A percentile compares a stretch with the other conserved stretches of the same genome.
phyloP scores from a whole-genome alignment of 768 basidiomycete species.

The Sarcodon aspratus region DNA sequence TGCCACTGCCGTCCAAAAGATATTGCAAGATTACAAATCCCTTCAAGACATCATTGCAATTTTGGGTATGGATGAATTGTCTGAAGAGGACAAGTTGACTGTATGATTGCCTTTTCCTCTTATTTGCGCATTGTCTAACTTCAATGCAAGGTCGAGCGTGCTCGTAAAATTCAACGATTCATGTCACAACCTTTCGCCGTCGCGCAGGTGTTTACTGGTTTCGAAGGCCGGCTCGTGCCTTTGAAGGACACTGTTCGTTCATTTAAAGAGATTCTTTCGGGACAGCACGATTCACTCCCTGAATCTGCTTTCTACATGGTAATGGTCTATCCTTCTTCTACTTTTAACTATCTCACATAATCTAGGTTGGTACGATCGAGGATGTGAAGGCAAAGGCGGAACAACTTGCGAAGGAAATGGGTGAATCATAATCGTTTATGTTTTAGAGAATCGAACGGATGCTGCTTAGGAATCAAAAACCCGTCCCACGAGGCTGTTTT shows the following conservation, averaged over 20 bases:
- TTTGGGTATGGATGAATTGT: slow-evolving; percentile 99
- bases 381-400: slow-evolving; percentile 97
- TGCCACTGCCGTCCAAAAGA: slow-evolving; percentile 95
- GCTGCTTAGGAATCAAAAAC: too few species aligned
- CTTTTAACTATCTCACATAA: slow-evolving; percentile 2
- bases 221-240: slow-evolving; percentile 93
- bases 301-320: slow-evolving; percentile 99
- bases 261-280: slow-evolving; percentile 96
- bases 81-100: slow-evolving; percentile 98
- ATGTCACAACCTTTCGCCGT: slow-evolving; percentile 99
- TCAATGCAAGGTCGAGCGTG: slow-evolving; percentile 72
- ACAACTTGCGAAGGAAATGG: slow-evolving; percentile 93
- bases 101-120: slow-evolving; percentile 32
- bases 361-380: slow-evolving; percentile 80
- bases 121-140: neutral
- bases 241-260: slow-evolving; percentile 94
- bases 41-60: slow-evolving; percentile 99
- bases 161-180: slow-evolving; percentile 98
- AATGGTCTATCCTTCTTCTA: slow-evolving; percentile 6
- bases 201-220: slow-evolving; percentile 99
- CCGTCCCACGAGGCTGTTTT: too few species aligned
- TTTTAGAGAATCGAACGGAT: too few species aligned
- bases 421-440: slow-evolving; percentile 21
- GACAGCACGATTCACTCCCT: slow-evolving; percentile 78
- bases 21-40: slow-evolving; percentile 93